phyloP scores from a whole-genome alignment of 345 rosid genomes.

The Streptanthus diversifolius region DNA sequence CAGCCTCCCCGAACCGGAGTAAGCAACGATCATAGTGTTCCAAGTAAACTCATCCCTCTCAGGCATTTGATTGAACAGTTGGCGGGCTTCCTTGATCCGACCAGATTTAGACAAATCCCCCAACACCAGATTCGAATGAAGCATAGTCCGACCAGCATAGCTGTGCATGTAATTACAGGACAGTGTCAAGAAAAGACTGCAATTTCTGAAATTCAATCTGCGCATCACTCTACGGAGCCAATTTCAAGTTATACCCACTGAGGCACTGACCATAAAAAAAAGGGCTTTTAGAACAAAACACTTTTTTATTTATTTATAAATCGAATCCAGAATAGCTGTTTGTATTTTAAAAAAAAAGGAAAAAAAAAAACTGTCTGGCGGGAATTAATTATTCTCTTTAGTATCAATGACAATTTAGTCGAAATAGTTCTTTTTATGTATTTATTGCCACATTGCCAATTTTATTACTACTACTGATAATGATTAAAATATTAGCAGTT shows the following conservation, averaged over 20 bases:
- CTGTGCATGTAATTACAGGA: conserved; percentile 6
- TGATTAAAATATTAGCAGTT: too few species aligned
- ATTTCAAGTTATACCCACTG: neutral
- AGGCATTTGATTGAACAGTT: conserved; percentile 65
- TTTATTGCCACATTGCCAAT: too few species aligned
- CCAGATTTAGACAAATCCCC: conserved; percentile 49
- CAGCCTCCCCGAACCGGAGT: conserved; percentile 59
- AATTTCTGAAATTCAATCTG: conserved; percentile 27
- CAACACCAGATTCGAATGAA: conserved; percentile 46
- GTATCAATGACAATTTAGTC: too few species aligned
- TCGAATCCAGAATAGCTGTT: too few species aligned
- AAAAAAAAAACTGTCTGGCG: too few species aligned
- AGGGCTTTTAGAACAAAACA: too few species aligned
- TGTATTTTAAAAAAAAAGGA: too few species aligned
- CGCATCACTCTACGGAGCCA: conserved; percentile 28
- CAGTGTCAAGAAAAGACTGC: conserved; percentile 1
- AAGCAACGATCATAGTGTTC: conserved; percentile 83
- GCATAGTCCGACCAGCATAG: conserved; percentile 28
- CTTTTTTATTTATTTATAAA: too few species aligned
- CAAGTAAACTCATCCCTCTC: conserved; percentile 67
- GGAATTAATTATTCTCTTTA: too few species aligned
- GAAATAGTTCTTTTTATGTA: too few species aligned
- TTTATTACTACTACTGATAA: too few species aligned
- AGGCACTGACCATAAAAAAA: too few species aligned
- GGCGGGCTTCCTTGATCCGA: conserved; percentile 59